These are phyloP conservation scores for Colletotrichum melonis DNA, from an alignment of 2,329 filamentous ascomycete species.

Conservation along the genomic window DNA sequence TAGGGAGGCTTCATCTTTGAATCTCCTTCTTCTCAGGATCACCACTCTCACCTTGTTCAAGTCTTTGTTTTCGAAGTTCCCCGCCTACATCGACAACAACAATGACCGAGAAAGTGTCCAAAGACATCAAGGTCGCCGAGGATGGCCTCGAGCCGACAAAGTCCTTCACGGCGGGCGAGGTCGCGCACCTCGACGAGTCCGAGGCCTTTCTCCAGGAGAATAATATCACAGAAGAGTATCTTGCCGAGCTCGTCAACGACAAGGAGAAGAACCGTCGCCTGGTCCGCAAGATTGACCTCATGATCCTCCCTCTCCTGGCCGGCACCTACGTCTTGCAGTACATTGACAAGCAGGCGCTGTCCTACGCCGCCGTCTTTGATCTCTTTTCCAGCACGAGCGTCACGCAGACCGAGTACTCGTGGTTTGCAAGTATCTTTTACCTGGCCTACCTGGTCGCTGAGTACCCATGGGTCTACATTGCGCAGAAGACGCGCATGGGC, in stretches of 20 bases:
- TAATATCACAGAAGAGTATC: conserved; percentile 53
- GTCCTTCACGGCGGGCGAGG: conserved; percentile 27
- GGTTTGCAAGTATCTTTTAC: conserved; percentile 68
- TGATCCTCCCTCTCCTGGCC: conserved; percentile 62
- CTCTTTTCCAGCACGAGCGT: conserved; percentile 61
- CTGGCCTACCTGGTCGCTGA: conserved; percentile 59
- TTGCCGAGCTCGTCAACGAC: conserved; percentile 58
- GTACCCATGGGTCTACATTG: conserved; percentile 49
- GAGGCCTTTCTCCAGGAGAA: conserved; percentile 61
- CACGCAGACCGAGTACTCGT: conserved; percentile 59
- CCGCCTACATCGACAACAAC: background rate
- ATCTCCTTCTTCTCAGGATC: background rate
- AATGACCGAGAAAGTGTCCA: conserved; percentile 12
- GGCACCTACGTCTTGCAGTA: conserved; percentile 64
- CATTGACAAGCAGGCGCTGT: conserved; percentile 66
- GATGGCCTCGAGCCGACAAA: conserved; percentile 33
- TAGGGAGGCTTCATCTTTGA: background rate
- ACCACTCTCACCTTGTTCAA: background rate
- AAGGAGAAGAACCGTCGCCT: conserved; percentile 42
- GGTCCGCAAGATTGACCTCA: conserved; percentile 59
- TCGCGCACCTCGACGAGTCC: conserved; percentile 56
- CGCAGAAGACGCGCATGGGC: conserved; percentile 48
- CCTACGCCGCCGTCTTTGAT: conserved; percentile 67
- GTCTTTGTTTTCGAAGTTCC: background rate
- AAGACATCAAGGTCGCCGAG: conserved; percentile 26